Conservation (phyloP, 2,329 filamentous ascomycete genomes). For the Dactylella cylindrospora region DNA sequence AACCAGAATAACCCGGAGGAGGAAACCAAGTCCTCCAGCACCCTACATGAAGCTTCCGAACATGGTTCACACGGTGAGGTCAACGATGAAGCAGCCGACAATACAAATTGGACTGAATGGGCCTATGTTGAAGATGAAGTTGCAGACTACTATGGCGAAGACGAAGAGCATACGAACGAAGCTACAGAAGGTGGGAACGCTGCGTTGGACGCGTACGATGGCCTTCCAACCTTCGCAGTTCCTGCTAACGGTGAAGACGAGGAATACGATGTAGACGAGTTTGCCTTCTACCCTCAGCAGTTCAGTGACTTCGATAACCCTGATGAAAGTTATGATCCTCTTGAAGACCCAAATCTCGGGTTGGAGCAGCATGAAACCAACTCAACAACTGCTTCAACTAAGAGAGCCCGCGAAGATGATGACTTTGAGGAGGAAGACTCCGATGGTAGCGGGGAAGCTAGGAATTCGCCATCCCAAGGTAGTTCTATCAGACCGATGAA, state of each 20-base stretch:
- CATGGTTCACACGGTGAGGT: too few relatives aligned
- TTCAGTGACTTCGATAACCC: conserved; percentile 10
- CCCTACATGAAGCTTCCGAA: conserved; percentile 17
- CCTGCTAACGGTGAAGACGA: background rate
- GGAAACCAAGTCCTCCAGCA: conserved; percentile 37
- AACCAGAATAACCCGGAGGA: conserved; percentile 3
- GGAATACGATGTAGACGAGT: conserved; percentile 19
- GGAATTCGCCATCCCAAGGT: conserved; percentile 15
- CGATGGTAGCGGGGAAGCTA: conserved; percentile 10
- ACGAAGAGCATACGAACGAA: conserved; percentile 1
- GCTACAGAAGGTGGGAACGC: background rate
- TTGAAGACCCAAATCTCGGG: conserved; percentile 16
- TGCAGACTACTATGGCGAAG: conserved; percentile 9
- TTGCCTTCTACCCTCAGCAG: conserved; percentile 26
- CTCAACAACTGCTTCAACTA: conserved; percentile 20
- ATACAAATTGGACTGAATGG: conserved; percentile 32
- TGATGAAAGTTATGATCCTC: conserved; percentile 10
- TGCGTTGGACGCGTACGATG: background rate
- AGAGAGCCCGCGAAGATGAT: conserved; percentile 32
- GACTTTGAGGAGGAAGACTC: conserved; percentile 21
- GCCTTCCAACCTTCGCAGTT: too few relatives aligned
- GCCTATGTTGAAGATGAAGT: conserved; percentile 12
- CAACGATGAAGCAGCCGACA: background rate
- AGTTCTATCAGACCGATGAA: too few relatives aligned
- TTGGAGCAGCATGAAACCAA: conserved; percentile 30